Evolutionary conservation across 2,329 filamentous ascomycete species (phyloP), one percentile per base, ranked within the genome.

Genomic region (Colletotrichum magnum): DNA sequence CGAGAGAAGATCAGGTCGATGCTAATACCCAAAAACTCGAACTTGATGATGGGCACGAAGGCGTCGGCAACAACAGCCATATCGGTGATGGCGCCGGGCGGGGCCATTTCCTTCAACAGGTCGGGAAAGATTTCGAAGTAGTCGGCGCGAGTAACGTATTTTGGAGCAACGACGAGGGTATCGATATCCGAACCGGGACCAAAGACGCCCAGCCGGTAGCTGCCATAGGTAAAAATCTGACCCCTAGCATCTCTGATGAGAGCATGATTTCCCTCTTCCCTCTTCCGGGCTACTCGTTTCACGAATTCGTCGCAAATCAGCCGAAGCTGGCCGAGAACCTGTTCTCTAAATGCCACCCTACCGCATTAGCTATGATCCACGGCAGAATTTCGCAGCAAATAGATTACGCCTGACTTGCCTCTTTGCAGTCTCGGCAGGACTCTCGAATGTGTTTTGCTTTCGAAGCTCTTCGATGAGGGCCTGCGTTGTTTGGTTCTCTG

Each of bases 151-250:
- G 89, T 89, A 60, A 98, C 93, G 77, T 97, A 94, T 82, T 94
- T 95, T 10, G 96, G 96, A 15, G 92, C 95, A 58, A 98, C 92
- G 68, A 98, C 91, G 59, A 99, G 89, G 2, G 96, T 98, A 83
- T 99, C 96, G 75, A 99, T 98, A 89, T 99, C 96, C 54, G 96
- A 98, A 58, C 94, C 94, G 52, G 96, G 96, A 6, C 95, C 95
- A 80, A 93, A 97, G 26, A 98, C 96, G 69, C 96, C 96, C 13
- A 99, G 86, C 47, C 95, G 92, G 80, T 95, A 99, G 81, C 96
- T 98, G 72, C 96, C 96, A 80, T 96, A 99, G 1, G 95, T 97
- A 79, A 97, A 97, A 73, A 99, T 91, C 83, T 95, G 96, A 72
- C 95, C 96, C 61, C 95, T 93, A 6, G 95, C 93, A 76, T 92